A percentile compares a stretch with the other conserved stretches of the same genome.
These are phyloP conservation scores for Sechiopsis laciniata DNA, from an alignment of 306 rosid genomes.

Conservation along the genomic window DNA sequence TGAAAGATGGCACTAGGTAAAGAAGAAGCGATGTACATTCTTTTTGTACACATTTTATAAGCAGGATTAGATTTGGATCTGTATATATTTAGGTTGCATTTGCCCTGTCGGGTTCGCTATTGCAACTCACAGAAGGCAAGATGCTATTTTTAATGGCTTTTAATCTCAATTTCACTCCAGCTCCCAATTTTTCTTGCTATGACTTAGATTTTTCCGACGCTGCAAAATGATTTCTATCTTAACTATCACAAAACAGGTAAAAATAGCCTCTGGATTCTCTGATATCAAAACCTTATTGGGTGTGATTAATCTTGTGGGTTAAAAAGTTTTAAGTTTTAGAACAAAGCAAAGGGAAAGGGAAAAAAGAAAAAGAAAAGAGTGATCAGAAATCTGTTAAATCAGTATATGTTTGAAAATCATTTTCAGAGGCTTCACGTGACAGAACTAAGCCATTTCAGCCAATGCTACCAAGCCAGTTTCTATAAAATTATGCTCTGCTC, in stretches of 20 bases:
- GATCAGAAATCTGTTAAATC: constrained; percentile 12
- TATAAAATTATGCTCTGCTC: constrained; percentile 8
- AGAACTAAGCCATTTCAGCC: constrained; percentile 19
- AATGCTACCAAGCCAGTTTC: neutral
- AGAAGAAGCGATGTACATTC: constrained; percentile 7
- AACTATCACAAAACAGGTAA: too few species aligned
- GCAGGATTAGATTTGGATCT: constrained; percentile 17
- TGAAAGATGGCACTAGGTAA: constrained; percentile 18
- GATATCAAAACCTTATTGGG: too few species aligned
- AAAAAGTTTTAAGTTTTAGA: too few species aligned
- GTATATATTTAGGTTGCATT: constrained; percentile 16
- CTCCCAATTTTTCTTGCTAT: too few species aligned
- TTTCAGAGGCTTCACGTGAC: constrained; percentile 19
- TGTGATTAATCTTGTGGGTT: too few species aligned
- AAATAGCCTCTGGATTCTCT: too few species aligned
- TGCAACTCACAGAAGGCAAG: neutral
- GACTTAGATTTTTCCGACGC: too few species aligned
- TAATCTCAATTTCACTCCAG: too few species aligned
- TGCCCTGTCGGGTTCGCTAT: neutral
- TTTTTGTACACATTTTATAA: constrained; percentile 6
- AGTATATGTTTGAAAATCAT: too few species aligned
- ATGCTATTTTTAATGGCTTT: too few species aligned
- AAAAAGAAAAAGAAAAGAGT: neutral
- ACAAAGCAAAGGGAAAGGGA: too few species aligned
- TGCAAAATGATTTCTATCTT: too few species aligned